These are phyloP conservation scores for Stenocarpella maydis DNA, from an alignment of 2,329 filamentous ascomycete genomes.

Conservation along the genomic window DNA sequence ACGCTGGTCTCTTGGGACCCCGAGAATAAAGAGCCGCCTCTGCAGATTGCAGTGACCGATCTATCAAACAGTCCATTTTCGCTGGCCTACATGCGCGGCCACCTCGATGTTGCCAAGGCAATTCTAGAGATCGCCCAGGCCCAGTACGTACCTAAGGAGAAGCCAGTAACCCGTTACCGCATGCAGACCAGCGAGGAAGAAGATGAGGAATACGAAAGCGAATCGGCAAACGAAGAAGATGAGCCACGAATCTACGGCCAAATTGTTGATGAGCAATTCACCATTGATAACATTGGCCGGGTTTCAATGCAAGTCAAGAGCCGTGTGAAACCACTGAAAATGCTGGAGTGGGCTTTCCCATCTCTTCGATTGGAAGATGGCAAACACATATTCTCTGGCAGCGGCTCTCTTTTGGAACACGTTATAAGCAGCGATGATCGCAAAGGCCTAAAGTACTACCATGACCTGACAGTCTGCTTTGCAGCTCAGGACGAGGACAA, in stretches of 20 bases:
- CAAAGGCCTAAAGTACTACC: constrained; percentile 61
- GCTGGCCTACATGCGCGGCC: constrained; percentile 72
- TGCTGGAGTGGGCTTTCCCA: constrained; percentile 55
- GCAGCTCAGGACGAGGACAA: constrained; percentile 48
- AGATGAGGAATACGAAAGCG: constrained; percentile 48
- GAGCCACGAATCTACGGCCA: constrained; percentile 59
- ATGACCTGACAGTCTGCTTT: constrained; percentile 62
- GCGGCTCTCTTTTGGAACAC: constrained; percentile 49
- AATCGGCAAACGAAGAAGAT: constrained; percentile 47
- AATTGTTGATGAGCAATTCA: constrained; percentile 72
- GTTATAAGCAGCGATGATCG: constrained; percentile 62
- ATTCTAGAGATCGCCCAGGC: constrained; percentile 75
- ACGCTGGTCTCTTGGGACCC: constrained; percentile 68
- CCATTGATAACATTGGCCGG: constrained; percentile 78
- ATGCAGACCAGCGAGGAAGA: constrained; percentile 50
- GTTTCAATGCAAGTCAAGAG: constrained; percentile 75
- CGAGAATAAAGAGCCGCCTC: constrained; percentile 61
- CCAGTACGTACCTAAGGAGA: constrained; percentile 69
- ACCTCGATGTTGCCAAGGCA: constrained; percentile 68
- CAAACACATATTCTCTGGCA: constrained; percentile 39
- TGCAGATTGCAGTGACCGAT: constrained; percentile 71
- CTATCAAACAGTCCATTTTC: constrained; percentile 64
- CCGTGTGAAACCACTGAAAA: constrained; percentile 58
- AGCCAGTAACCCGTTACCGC: constrained; percentile 59
- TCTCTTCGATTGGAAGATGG: constrained; percentile 46